phyloP scores from a whole-genome alignment of 1,139 yeast genomes.

The Lodderomyces oxycetoniae region DNA sequence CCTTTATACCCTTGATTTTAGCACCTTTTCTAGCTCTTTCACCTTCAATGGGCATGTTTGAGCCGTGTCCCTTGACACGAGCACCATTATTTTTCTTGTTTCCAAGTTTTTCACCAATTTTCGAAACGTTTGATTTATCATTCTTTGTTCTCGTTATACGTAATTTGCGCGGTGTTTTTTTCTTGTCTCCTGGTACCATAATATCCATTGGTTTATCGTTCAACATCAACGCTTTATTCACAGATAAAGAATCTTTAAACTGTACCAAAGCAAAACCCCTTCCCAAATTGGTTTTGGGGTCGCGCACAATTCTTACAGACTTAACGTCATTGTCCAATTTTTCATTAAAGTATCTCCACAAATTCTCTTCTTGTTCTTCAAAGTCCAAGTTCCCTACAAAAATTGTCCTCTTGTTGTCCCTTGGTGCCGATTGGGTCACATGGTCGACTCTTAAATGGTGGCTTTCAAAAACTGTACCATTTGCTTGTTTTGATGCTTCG shows the following conservation, averaged over 20 bases:
- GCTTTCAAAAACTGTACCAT: conserved; percentile 63
- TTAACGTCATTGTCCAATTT: conserved; percentile 68
- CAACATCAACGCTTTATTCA: conserved; percentile 74
- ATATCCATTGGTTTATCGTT: conserved; percentile 62
- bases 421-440: conserved; percentile 83
- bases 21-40: conserved; percentile 73
- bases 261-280: conserved; percentile 97
- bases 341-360: conserved; percentile 75
- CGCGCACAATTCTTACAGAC: conserved; percentile 86
- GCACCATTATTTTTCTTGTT: conserved; percentile 33
- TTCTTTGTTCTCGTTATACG: conserved; percentile 77
- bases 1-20: conserved; percentile 56
- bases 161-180: conserved; percentile 48
- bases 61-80: conserved; percentile 45
- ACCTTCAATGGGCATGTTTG: conserved; percentile 55
- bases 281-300: conserved; percentile 88
- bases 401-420: conserved; percentile 76
- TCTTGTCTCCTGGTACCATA: conserved; percentile 19
- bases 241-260: conserved; percentile 75
- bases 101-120: background rate
- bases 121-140: conserved; percentile 36
- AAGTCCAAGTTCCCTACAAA: conserved; percentile 95
- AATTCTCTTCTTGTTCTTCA: conserved; percentile 82
- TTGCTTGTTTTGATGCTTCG: conserved; percentile 49
- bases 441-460: conserved; percentile 89